These are phyloP conservation scores for Mycena pura DNA, from an alignment of 768 basidiomycete genomes.

Conservation along the genomic window DNA sequence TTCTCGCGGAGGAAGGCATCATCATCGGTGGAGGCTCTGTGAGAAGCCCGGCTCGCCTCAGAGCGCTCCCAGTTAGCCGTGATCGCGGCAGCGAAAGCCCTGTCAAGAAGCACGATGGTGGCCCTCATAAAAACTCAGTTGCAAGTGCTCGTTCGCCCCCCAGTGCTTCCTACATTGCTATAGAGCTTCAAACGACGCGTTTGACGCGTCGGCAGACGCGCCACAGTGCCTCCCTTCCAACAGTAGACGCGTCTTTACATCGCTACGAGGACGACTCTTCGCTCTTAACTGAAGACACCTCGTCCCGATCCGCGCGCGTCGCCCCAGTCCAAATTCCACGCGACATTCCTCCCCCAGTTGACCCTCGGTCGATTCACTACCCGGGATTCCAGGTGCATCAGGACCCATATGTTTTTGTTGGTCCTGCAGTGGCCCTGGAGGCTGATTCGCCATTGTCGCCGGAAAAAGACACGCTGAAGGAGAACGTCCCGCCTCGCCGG, in stretches of 20 bases:
- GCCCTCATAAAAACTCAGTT: slow-evolving; percentile 40
- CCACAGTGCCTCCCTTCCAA: slow-evolving; percentile 13
- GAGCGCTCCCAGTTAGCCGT: slow-evolving; percentile 50
- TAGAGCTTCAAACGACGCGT: slow-evolving; percentile 16
- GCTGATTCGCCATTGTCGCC: slow-evolving; percentile 2
- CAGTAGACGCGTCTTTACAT: slow-evolving; percentile 12
- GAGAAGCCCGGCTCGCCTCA: slow-evolving; percentile 49
- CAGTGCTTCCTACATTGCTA: slow-evolving; percentile 14
- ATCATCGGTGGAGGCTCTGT: slow-evolving; percentile 41
- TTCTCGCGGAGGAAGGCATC: slow-evolving; percentile 62
- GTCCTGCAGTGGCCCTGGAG: slow-evolving; percentile 11
- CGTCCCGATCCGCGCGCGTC: slow-evolving; percentile 18
- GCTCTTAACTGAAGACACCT: slow-evolving; percentile 20
- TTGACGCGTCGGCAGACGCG: slow-evolving; percentile 33
- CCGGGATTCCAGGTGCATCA: slow-evolving; percentile 69
- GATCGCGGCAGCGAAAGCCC: slow-evolving; percentile 47
- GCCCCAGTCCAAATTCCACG: slow-evolving; percentile 40
- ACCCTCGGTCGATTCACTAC: slow-evolving; percentile 67
- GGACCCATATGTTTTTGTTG: slow-evolving; percentile 46
- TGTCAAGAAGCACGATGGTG: slow-evolving; percentile 61
- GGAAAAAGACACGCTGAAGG: slow-evolving; percentile 53
- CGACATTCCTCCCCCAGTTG: slow-evolving; percentile 47
- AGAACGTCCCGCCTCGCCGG: slow-evolving; percentile 61
- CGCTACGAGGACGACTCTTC: slow-evolving; percentile 31
- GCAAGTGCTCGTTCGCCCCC: slow-evolving; percentile 16